Base-by-base conservation (phyloP, 768 basidiomycete species). In the Exidia glandulosa region DNA sequence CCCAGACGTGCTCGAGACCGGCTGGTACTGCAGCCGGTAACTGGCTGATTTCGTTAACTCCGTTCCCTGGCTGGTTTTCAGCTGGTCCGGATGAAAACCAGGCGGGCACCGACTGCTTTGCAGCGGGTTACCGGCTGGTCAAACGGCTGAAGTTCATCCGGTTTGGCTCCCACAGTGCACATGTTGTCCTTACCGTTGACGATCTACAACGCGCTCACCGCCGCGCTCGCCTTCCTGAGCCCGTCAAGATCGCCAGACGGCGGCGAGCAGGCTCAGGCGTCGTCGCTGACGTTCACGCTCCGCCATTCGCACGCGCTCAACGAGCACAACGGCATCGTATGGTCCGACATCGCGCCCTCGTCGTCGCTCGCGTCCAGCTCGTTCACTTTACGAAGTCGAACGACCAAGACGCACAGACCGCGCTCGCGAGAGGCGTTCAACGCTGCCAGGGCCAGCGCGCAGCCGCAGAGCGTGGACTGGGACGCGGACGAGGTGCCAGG, bases 401-500 rank as follows among this genome's bases (percentile, higher is more conserved):
- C 3, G 29, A 55, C 29, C 25, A 29, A 23, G 23, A 23, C 55
- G 16, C 12, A 23, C 7, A 52, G 59, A 3, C 30, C 47, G n/a
- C 9, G 59, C 19, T 27, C 32, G 13, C 32, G 9, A 14, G 32
- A 55, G 54, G 34, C 32, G 27, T 37, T 60, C 32, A 27, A 60
- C 19, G 54, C 31, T 25, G 59, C 59, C 5, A 29, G 59, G 5
- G 16, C 7, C 54, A 13, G 29, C 54, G 34, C 27, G 13, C 58
- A 59, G 32, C 16, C 58, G 23, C 33, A 31, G 19, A 37, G 29
- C 19, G 5, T 60, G 4, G 54, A 60, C 12, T 97, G 94, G 94
- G 81, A 86, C 9, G 86, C 88, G 67, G 81, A 85, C 5, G 86
- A 88, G 61, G 75, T 91, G 1, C 58, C 75, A 2, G 88, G 76